These are phyloP conservation scores for Naganishia randhawae DNA, from an alignment of 768 basidiomycete genomes.

Conservation along the genomic window DNA sequence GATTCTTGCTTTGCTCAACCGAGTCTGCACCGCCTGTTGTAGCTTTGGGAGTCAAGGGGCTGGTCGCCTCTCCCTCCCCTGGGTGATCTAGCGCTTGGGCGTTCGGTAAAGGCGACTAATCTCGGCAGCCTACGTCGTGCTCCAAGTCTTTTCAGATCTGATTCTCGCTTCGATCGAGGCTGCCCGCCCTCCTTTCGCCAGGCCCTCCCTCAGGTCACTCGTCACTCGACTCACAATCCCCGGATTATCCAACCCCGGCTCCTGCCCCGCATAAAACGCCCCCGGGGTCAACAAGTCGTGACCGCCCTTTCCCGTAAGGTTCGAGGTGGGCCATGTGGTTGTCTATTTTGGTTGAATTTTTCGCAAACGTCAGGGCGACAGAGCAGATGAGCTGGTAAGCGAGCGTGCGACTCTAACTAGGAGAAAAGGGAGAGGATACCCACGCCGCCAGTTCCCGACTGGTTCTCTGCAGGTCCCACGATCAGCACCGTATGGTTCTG, in stretches of 20 bases:
- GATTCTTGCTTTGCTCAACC: neutral
- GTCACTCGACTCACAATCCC: slow-evolving; percentile 22
- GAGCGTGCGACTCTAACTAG: neutral
- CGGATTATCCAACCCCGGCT: slow-evolving; percentile 15
- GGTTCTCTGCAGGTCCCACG: slow-evolving; percentile 22
- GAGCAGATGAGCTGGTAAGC: too few species aligned
- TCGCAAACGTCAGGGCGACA: neutral
- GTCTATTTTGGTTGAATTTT: neutral
- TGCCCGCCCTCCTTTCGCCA: too few species aligned
- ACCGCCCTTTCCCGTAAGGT: slow-evolving; percentile 11
- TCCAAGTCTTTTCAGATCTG: too few species aligned
- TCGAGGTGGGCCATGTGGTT: slow-evolving; percentile 24
- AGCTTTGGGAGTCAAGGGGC: too few species aligned
- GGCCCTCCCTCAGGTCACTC: too few species aligned
- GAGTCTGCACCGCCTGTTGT: too few species aligned
- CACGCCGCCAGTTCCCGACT: slow-evolving; percentile 23
- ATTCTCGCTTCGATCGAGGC: too few species aligned
- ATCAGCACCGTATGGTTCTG: slow-evolving; percentile 24
- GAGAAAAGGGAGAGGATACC: neutral
- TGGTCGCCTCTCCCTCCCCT: too few species aligned
- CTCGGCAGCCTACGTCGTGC: too few species aligned
- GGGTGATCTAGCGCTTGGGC: too few species aligned
- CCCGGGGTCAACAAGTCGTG: slow-evolving; percentile 12
- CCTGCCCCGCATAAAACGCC: slow-evolving; percentile 8
- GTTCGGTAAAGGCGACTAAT: neutral